These are phyloP conservation scores for Agaricus sinodeliciosus DNA, from an alignment of 768 basidiomycete genomes.

Conservation along the genomic window DNA sequence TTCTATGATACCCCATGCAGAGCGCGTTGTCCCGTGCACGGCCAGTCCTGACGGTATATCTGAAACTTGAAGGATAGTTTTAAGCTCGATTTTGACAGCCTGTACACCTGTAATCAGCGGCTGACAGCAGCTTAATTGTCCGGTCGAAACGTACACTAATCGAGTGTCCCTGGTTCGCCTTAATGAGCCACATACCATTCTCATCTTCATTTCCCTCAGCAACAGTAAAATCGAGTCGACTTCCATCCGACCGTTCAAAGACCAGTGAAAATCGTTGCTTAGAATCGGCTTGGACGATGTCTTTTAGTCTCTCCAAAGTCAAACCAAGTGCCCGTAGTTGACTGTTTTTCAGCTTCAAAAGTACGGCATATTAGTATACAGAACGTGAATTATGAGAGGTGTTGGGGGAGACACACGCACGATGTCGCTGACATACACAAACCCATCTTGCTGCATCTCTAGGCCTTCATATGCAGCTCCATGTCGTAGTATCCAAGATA, in stretches of 20 bases:
- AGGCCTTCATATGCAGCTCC: conserved; percentile 75
- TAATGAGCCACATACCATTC: conserved; percentile 70
- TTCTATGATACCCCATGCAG: conserved; percentile 70
- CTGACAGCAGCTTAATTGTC: background rate
- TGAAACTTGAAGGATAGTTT: conserved; percentile 43
- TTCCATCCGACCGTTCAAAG: conserved; percentile 32
- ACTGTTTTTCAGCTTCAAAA: background rate
- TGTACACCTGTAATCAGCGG: conserved; percentile 31
- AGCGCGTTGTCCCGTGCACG: conserved; percentile 72
- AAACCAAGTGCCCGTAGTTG: conserved; percentile 63
- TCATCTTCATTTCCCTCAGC: conserved; percentile 14
- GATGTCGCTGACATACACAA: conserved; percentile 73
- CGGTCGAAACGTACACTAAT: conserved; percentile 47
- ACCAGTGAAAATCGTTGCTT: conserved; percentile 62
- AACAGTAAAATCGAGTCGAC: conserved; percentile 6
- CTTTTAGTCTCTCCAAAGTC: conserved; percentile 46
- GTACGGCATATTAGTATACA: background rate
- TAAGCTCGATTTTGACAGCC: conserved; percentile 65
- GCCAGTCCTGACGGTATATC: conserved; percentile 69
- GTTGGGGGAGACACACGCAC: conserved; percentile 38
- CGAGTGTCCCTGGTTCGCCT: conserved; percentile 89
- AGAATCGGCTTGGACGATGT: conserved; percentile 58
- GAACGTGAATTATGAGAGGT: background rate
- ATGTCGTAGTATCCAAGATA: conserved; percentile 85
- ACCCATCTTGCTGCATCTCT: conserved; percentile 78